Percentiles rank a stretch among this genome's conserved stretches.
Conservation (phyloP, 179 eudicot genomes). For the Beta macrorhiza region DNA sequence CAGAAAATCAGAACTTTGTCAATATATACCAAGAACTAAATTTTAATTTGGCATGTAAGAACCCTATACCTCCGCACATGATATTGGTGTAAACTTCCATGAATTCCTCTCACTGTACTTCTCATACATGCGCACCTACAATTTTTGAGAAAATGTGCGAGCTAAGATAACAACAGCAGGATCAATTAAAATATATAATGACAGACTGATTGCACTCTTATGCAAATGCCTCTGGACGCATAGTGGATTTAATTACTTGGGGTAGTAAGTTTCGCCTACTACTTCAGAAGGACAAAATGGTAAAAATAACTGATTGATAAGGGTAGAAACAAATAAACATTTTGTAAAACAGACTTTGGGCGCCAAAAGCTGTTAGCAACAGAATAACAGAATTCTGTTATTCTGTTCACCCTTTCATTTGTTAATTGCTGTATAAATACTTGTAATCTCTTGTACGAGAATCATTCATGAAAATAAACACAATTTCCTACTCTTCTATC, state of each 20-base stretch:
- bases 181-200: not conserved
- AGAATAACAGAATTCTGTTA: no score
- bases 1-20: slow-evolving; percentile 19
- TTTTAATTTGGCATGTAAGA: slow-evolving; percentile 7
- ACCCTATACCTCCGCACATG: slow-evolving; percentile 73
- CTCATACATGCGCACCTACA: slow-evolving; percentile 92
- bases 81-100: slow-evolving; percentile 70
- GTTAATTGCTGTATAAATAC: no score
- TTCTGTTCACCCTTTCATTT: no score
- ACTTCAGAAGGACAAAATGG: not conserved
- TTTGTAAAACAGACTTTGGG: no score
- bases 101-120: slow-evolving; percentile 82
- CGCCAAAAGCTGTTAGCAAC: no score
- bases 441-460: no score
- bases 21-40: slow-evolving; percentile 11
- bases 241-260: not conserved
- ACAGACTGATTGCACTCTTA: not conserved
- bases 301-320: no score
- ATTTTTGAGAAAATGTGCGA: slow-evolving; percentile 15
- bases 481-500: no score
- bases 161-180: slow-evolving; percentile 14
- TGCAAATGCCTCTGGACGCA: slow-evolving; percentile 5
- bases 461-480: no score
- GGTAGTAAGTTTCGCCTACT: not conserved
- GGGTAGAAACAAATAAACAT: no score